These are phyloP conservation scores for Cercospora zeina DNA, from an alignment of 2,329 filamentous ascomycete species.

Conservation along the genomic window DNA sequence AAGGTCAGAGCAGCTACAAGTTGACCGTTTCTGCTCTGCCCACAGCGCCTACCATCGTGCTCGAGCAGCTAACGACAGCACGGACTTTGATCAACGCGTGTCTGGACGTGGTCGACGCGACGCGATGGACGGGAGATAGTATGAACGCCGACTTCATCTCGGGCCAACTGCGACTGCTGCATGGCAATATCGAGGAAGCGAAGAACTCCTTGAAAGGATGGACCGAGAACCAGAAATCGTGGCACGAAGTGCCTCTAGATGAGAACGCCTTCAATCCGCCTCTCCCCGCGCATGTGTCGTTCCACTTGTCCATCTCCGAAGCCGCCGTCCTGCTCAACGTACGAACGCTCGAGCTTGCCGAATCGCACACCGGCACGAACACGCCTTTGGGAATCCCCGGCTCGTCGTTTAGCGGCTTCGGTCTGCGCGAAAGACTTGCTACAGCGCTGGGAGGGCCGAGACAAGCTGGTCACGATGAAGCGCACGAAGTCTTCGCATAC, in stretches of 20 bases:
- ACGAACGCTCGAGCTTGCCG: conserved; percentile 64
- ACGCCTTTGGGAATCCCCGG: conserved; percentile 33
- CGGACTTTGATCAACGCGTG: conserved; percentile 78
- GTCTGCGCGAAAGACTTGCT: conserved; percentile 57
- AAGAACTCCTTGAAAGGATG: conserved; percentile 59
- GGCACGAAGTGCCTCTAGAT: conserved; percentile 58
- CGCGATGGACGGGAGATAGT: conserved; percentile 69
- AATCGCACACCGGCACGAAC: conserved; percentile 38
- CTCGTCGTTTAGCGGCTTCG: conserved; percentile 55
- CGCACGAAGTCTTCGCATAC: conserved; percentile 72
- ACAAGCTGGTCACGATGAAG: conserved; percentile 59
- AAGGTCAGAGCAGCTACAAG: conserved; percentile 53
- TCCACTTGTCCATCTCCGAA: conserved; percentile 63
- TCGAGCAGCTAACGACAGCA: conserved; percentile 70
- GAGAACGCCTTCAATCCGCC: conserved; percentile 62
- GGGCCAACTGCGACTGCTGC: conserved; percentile 59
- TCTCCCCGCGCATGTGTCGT: conserved; percentile 67
- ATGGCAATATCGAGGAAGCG: conserved; percentile 64
- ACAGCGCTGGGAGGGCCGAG: conserved; percentile 48
- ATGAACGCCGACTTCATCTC: conserved; percentile 59
- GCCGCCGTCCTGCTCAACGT: conserved; percentile 61
- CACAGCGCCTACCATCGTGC: conserved; percentile 58
- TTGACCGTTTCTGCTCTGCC: conserved; percentile 55
- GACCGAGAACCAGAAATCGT: conserved; percentile 52
- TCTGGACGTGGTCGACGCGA: conserved; percentile 78